These are phyloP conservation scores for Fusarium armeniacum DNA, from an alignment of 2,329 filamentous ascomycete genomes.

Conservation along the genomic window DNA sequence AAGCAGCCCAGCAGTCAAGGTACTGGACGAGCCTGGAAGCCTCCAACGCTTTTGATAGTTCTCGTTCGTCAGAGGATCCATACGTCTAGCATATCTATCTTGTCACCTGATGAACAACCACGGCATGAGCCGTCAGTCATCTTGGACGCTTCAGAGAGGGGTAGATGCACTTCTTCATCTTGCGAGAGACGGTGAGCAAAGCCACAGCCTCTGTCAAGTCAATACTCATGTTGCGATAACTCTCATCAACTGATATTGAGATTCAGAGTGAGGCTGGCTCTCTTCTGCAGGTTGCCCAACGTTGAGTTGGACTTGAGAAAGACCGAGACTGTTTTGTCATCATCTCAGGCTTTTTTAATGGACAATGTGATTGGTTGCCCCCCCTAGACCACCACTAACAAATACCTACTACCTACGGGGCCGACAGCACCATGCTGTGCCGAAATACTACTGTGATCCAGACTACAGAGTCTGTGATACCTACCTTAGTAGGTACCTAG, in stretches of 20 bases:
- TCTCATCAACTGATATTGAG: background rate
- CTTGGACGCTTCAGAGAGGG: constrained; percentile 1
- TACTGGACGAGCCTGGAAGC: constrained; percentile 20
- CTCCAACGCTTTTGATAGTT: constrained; percentile 1
- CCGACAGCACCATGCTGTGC: background rate
- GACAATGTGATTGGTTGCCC: constrained; percentile 8
- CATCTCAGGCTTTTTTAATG: constrained; percentile 1
- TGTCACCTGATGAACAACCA: constrained; percentile 5
- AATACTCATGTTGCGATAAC: background rate
- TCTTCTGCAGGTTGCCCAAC: too few relatives aligned
- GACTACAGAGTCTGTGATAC: background rate
- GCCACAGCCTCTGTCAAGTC: constrained; percentile 4
- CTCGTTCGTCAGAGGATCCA: background rate
- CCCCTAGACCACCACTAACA: constrained; percentile 1
- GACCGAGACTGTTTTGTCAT: constrained; percentile 5
- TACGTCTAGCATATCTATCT: constrained; percentile 8
- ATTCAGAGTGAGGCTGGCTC: background rate
- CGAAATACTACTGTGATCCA: background rate
- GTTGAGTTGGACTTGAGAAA: background rate
- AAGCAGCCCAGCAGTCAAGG: background rate
- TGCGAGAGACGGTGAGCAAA: constrained; percentile 27
- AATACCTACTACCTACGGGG: background rate
- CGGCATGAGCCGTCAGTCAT: constrained; percentile 1
- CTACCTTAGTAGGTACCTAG: background rate
- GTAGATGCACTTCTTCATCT: constrained; percentile 5